Conservation (phyloP, 2,329 filamentous ascomycete genomes). For the Clarireedia hainanense region DNA sequence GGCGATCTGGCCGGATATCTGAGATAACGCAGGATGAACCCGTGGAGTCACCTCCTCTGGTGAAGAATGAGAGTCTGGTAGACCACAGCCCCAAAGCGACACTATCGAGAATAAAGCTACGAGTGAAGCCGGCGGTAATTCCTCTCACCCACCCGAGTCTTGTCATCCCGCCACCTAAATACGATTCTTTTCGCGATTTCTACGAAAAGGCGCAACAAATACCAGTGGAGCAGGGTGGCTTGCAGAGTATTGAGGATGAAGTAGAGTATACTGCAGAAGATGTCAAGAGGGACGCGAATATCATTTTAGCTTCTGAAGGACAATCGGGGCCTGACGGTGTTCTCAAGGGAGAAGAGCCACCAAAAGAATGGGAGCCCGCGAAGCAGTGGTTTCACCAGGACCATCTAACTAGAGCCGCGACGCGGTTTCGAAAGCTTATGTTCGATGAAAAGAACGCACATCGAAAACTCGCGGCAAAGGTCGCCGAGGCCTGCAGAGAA, state of each 20-base stretch:
- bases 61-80: constrained; percentile 15
- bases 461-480: constrained; percentile 64
- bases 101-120: constrained; percentile 41
- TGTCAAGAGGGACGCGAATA: constrained; percentile 58
- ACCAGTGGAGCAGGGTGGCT: constrained; percentile 50
- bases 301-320: constrained; percentile 62
- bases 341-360: constrained; percentile 65
- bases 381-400: constrained; percentile 88
- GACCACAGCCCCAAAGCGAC: constrained; percentile 22
- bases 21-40: constrained; percentile 19
- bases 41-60: constrained; percentile 3
- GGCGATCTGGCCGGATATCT: constrained; percentile 19
- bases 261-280: constrained; percentile 51
- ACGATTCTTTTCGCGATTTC: constrained; percentile 49
- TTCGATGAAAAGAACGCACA: constrained; percentile 72
- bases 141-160: constrained; percentile 54
- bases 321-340: constrained; percentile 70
- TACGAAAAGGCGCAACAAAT: constrained; percentile 42
- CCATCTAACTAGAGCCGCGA: constrained; percentile 70
- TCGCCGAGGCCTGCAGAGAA: constrained; percentile 71
- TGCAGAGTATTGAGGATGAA: constrained; percentile 47
- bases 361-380: constrained; percentile 60
- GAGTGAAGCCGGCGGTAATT: constrained; percentile 40
- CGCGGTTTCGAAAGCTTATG: constrained; percentile 75
- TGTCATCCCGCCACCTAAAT: constrained; percentile 43